These are phyloP conservation scores for Nannochloropsis oceanica DNA, from an alignment of 108 stramenopile species.

Conservation along the genomic window DNA sequence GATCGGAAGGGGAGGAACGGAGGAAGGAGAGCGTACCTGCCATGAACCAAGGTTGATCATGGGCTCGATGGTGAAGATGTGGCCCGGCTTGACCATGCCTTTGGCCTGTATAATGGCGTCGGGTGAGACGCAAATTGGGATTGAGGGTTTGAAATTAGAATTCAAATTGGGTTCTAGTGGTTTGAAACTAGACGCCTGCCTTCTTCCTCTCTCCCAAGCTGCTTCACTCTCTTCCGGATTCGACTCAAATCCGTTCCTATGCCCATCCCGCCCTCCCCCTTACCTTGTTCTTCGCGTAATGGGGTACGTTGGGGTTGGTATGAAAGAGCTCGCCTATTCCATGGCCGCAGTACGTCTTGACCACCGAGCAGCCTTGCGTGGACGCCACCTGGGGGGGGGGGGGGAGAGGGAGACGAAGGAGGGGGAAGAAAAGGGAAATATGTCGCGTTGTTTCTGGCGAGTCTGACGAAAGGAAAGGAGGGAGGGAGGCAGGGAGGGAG, in stretches of 20 bases:
- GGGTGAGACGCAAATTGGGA: too few species aligned
- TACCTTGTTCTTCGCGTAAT: slow-evolving; percentile 42
- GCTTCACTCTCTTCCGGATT: too few species aligned
- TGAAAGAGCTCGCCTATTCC: slow-evolving; percentile 42
- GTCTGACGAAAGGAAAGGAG: neutral
- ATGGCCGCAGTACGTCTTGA: slow-evolving; percentile 41
- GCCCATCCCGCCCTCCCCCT: neutral
- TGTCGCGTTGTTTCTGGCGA: neutral
- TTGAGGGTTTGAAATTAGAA: neutral
- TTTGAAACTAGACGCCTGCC: neutral
- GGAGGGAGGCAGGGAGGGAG: too few species aligned
- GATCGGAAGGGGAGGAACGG: too few species aligned
- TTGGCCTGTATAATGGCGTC: slow-evolving; percentile 11
- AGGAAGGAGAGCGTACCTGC: slow-evolving; percentile 47
- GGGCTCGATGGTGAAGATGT: slow-evolving; percentile 45
- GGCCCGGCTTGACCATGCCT: slow-evolving; percentile 40
- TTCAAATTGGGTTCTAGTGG: neutral
- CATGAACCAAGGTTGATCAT: slow-evolving; percentile 42
- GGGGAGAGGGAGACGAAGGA: neutral
- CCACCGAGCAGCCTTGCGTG: slow-evolving; percentile 18
- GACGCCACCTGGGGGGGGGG: neutral
- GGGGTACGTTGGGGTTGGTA: slow-evolving; percentile 39
- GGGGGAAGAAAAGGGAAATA: neutral
- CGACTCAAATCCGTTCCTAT: too few species aligned
- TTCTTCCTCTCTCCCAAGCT: too few species aligned